Evolutionary conservation across 805 yeast species (phyloP).

Genomic region (Suhomyces sp.): DNA sequence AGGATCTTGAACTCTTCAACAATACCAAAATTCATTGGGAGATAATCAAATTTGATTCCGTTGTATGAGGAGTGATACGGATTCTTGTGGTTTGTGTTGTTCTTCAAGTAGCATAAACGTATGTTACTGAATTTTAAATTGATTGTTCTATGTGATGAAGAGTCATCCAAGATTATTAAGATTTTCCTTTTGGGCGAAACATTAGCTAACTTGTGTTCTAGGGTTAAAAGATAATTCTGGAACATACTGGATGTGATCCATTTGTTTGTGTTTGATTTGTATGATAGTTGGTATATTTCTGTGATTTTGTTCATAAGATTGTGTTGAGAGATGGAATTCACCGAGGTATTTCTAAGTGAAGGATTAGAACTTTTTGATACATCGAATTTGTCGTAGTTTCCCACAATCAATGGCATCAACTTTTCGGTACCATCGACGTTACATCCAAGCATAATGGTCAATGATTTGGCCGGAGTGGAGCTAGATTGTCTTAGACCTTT

Average conservation of each 20-base stretch:
- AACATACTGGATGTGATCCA: conserved; percentile 65
- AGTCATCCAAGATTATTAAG: conserved; percentile 57
- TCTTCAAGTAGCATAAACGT: conserved; percentile 36
- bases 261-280: conserved; percentile 59
- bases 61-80: conserved; percentile 34
- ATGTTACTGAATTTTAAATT: conserved; percentile 39
- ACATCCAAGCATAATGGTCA: conserved; percentile 60
- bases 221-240: conserved; percentile 58
- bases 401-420: conserved; percentile 58
- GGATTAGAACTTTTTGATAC: conserved; percentile 27
- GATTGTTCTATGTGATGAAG: conserved; percentile 58
- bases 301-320: conserved; percentile 39
- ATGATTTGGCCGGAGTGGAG: conserved; percentile 39
- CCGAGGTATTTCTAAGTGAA: conserved; percentile 16
- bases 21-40: conserved; percentile 66
- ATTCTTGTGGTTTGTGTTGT: conserved; percentile 37
- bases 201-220: conserved; percentile 56
- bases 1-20: conserved; percentile 59
- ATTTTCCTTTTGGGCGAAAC: conserved; percentile 47
- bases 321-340: conserved; percentile 12
- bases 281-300: conserved; percentile 50
- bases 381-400: conserved; percentile 51
- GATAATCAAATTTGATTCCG: conserved; percentile 51
- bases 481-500: conserved; percentile 41
- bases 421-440: conserved; percentile 65